phyloP scores from a whole-genome alignment of 1,284 basidiomycete genomes.

The Gymnopus androsaceus region DNA sequence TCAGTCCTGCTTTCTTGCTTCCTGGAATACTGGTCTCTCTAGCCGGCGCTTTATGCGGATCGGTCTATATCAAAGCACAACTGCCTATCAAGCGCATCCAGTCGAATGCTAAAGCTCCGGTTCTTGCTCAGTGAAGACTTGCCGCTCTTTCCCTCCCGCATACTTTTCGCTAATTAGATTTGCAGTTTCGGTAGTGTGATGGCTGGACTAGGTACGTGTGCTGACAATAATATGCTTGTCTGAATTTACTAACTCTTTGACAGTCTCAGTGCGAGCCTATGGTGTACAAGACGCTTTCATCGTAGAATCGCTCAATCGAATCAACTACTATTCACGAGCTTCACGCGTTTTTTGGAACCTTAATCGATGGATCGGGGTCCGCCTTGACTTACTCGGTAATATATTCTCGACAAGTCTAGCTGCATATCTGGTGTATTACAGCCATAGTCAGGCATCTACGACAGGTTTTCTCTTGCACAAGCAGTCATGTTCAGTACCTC shows the following conservation, averaged over 20 bases:
- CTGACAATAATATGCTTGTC: no score
- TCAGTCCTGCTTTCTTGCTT: conserved; percentile 40
- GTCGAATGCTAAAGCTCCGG: conserved; percentile 59
- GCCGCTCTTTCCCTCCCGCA: neutral
- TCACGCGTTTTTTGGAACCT: conserved; percentile 45
- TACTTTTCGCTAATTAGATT: conserved; percentile 30
- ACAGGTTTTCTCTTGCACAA: conserved; percentile 38
- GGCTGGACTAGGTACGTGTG: conserved; percentile 60
- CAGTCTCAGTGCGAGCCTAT: conserved; percentile 43
- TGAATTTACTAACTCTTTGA: neutral
- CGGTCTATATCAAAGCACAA: conserved; percentile 59
- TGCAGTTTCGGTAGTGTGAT: conserved; percentile 66
- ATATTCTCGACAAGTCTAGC: conserved; percentile 44
- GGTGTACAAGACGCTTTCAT: conserved; percentile 43
- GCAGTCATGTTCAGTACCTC: conserved; percentile 53
- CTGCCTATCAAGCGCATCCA: conserved; percentile 63
- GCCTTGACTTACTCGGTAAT: conserved; percentile 43
- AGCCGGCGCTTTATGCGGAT: conserved; percentile 24
- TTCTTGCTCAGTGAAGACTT: conserved; percentile 52
- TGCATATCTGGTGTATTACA: conserved; percentile 40
- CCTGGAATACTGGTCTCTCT: conserved; percentile 40
- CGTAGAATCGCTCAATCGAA: conserved; percentile 36
- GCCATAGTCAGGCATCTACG: conserved; percentile 29
- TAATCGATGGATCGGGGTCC: conserved; percentile 52
- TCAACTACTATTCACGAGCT: conserved; percentile 41